These are phyloP conservation scores for Jatropha multifida DNA, from an alignment of 441 rosid species.

Conservation along the genomic window DNA sequence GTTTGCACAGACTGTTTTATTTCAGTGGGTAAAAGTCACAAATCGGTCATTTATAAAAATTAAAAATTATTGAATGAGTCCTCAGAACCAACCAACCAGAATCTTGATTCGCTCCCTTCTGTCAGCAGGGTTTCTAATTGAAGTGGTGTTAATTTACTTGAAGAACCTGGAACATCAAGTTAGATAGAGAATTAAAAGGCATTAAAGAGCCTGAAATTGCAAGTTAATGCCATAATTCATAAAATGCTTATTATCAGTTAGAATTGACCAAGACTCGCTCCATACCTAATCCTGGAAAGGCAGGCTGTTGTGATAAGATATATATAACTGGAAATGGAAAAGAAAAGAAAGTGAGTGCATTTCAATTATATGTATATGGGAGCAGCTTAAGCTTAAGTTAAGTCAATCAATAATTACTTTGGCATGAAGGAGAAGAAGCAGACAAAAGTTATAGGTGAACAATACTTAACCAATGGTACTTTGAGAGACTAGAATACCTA, in stretches of 20 bases:
- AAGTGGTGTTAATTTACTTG: conserved; percentile 74
- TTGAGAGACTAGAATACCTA: background rate
- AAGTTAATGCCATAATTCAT: conserved; percentile 3
- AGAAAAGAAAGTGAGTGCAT: background rate
- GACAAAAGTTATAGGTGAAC: background rate
- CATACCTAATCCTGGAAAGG: conserved; percentile 67
- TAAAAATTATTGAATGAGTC: conserved; percentile 16
- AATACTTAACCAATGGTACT: background rate
- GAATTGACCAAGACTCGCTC: conserved; percentile 4
- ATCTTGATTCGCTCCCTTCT: conserved; percentile 71
- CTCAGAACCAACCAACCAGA: conserved; percentile 76
- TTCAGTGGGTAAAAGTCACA: conserved; percentile 7
- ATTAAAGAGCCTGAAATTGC: conserved; percentile 8
- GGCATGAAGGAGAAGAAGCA: background rate
- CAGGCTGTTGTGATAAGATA: conserved; percentile 70
- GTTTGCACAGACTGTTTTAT: background rate
- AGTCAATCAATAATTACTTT: background rate
- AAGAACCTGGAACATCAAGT: conserved; percentile 47
- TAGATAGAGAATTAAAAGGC: conserved; percentile 1
- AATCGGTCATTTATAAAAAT: conserved; percentile 10
- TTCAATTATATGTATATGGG: background rate
- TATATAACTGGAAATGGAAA: conserved; percentile 53
- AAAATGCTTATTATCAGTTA: conserved; percentile 1
- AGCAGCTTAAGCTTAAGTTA: background rate
- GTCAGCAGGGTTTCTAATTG: conserved; percentile 78